Evolutionary conservation across 2,329 filamentous ascomycete genomes (phyloP).

Genomic region (Arachnomyces sp.): DNA sequence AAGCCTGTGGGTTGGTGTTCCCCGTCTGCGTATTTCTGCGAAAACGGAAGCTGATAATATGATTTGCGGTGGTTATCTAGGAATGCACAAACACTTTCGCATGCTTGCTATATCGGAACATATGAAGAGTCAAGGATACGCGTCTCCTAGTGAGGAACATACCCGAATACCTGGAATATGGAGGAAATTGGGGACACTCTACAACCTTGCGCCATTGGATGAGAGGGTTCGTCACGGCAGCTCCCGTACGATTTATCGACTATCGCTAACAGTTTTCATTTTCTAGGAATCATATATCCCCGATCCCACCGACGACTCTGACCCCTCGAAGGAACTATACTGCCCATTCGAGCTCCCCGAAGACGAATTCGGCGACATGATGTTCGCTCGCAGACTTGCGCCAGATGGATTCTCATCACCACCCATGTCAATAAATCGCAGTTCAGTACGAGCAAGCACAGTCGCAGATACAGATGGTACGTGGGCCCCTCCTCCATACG

Average conservation of each 20-base stretch:
- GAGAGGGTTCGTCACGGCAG: conserved; percentile 62
- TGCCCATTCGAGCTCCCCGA: conserved; percentile 58
- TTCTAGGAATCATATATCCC: conserved; percentile 45
- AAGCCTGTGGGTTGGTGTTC: conserved; percentile 73
- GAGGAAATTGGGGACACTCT: conserved; percentile 74
- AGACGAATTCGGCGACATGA: conserved; percentile 39
- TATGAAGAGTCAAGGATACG: conserved; percentile 71
- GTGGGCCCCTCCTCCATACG: conserved; percentile 9
- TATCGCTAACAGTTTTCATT: conserved; percentile 4
- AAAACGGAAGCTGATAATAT: not conserved
- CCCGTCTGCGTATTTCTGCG: not conserved
- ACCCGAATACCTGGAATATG: conserved; percentile 87
- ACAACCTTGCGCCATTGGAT: conserved; percentile 78
- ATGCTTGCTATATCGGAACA: conserved; percentile 80
- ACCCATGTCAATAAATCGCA: conserved; percentile 24
- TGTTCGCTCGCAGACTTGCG: conserved; percentile 40
- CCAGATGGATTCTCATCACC: conserved; percentile 37
- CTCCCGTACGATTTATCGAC: not conserved
- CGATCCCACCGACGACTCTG: conserved; percentile 48
- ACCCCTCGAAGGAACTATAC: conserved; percentile 47
- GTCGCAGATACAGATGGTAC: conserved; percentile 41
- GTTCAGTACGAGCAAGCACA: conserved; percentile 37
- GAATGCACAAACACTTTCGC: conserved; percentile 89
- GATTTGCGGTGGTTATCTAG: conserved; percentile 37
- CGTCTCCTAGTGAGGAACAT: conserved; percentile 56